Percentiles rank a stretch among this genome's conserved stretches.
Evolutionary conservation across 176 grass and related monocot species (phyloP).

Genomic region (Canna indica): DNA sequence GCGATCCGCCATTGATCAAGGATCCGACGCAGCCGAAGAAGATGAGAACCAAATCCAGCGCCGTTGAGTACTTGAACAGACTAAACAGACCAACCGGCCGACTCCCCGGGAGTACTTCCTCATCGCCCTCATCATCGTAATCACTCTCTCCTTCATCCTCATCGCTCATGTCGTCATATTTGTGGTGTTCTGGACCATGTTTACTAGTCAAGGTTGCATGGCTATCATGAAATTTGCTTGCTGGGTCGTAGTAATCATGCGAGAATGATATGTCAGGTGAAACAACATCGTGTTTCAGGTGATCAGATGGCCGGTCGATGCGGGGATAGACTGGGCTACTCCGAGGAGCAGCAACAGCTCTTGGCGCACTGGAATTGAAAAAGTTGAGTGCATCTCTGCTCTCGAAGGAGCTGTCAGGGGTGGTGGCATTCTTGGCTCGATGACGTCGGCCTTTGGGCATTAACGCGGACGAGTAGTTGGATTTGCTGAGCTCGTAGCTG

Average conservation of each 20-base stretch:
- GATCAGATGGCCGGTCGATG: neutral
- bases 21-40: constrained; percentile 48
- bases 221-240: constrained; percentile 3
- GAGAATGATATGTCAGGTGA: constrained; percentile 45
- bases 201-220: constrained; percentile 21
- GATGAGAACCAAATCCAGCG: constrained; percentile 39
- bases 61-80: constrained; percentile 50
- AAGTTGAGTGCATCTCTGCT: constrained; percentile 24
- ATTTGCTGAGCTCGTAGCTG: constrained; percentile 30
- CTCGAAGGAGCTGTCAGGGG: constrained; percentile 28
- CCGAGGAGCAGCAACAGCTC: neutral
- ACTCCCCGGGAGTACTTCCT: constrained; percentile 27
- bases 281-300: neutral
- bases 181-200: constrained; percentile 2
- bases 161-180: neutral
- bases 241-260: constrained; percentile 26
- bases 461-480: constrained; percentile 12
- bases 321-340: neutral
- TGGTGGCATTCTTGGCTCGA: neutral
- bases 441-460: neutral
- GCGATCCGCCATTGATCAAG: constrained; percentile 45
- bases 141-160: neutral
- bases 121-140: constrained; percentile 17
- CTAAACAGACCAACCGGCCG: constrained; percentile 35
- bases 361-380: neutral